Evolutionary conservation across 129 eudicot genomes (phyloP).

Genomic region (Flaveria bidentis): DNA sequence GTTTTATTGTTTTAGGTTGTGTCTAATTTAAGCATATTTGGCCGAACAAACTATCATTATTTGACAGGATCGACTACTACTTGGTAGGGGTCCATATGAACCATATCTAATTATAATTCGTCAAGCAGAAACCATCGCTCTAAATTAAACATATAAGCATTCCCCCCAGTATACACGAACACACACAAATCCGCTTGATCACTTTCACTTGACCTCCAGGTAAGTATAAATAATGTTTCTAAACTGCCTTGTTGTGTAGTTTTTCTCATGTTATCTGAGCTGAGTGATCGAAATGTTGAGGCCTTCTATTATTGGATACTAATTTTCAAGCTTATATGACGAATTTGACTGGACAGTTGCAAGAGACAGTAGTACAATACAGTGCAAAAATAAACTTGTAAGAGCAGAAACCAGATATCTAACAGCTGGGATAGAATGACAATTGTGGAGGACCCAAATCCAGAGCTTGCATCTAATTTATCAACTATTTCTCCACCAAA

Average conservation of each 20-base stretch:
- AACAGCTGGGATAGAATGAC: conserved; percentile 28
- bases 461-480: conserved; percentile 20
- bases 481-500: conserved; percentile 51
- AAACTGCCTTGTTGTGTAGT: not conserved
- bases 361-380: conserved; percentile 7
- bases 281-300: conserved; percentile 12
- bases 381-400: conserved; percentile 9
- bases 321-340: conserved; percentile 3
- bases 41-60: too few species aligned
- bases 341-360: conserved; percentile 18
- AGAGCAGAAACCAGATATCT: conserved; percentile 1
- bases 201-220: not conserved
- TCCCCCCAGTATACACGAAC: not conserved
- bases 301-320: not conserved
- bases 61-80: too few species aligned
- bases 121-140: not conserved
- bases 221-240: not conserved
- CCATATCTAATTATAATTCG: not conserved
- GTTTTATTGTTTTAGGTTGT: too few species aligned
- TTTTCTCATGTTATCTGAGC: not conserved
- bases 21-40: too few species aligned
- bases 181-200: conserved; percentile 2
- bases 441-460: conserved; percentile 35
- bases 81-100: too few species aligned
- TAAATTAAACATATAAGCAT: not conserved